Percentiles rank a stretch among this genome's conserved stretches.
phyloP scores from a whole-genome alignment of 1,139 yeast genomes.

The Blastobotrys niveus region DNA sequence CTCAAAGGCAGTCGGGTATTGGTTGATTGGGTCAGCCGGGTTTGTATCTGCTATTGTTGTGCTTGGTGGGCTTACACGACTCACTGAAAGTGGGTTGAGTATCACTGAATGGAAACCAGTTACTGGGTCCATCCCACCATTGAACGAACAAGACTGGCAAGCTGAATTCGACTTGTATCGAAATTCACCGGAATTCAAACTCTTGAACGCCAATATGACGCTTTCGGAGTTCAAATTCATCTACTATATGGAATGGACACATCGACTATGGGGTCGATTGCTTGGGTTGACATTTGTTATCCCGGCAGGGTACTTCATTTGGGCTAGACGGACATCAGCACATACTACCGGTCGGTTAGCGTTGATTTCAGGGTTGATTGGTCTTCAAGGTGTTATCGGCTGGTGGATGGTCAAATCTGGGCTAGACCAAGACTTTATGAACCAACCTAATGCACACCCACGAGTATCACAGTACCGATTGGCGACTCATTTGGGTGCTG shows the following conservation, averaged over 20 bases:
- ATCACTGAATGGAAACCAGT: constrained; percentile 99
- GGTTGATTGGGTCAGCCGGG: constrained; percentile 87
- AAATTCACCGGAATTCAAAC: constrained; percentile 85
- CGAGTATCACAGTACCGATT: constrained; percentile 94
- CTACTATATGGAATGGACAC: constrained; percentile 97
- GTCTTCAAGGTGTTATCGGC: constrained; percentile 92
- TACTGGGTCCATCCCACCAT: constrained; percentile 89
- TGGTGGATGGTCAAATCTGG: constrained; percentile 99
- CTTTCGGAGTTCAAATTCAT: constrained; percentile 93
- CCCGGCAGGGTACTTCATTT: constrained; percentile 81
- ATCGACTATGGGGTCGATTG: constrained; percentile 83
- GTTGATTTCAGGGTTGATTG: constrained; percentile 70
- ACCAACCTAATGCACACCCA: constrained; percentile 76
- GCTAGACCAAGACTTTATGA: constrained; percentile 71
- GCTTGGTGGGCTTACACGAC: constrained; percentile 91
- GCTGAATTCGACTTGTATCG: constrained; percentile 75
- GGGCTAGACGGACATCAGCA: constrained; percentile 57
- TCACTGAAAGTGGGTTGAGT: constrained; percentile 92
- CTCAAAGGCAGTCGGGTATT: constrained; percentile 58
- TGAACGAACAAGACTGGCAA: constrained; percentile 75
- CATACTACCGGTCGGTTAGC: constrained; percentile 64
- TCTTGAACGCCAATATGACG: constrained; percentile 82
- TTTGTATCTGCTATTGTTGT: constrained; percentile 92
- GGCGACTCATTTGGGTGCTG: constrained; percentile 92
- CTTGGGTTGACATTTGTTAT: constrained; percentile 77